These are phyloP conservation scores for Nannochloropsis gaditana DNA, from an alignment of 108 stramenopile genomes.

Conservation along the genomic window DNA sequence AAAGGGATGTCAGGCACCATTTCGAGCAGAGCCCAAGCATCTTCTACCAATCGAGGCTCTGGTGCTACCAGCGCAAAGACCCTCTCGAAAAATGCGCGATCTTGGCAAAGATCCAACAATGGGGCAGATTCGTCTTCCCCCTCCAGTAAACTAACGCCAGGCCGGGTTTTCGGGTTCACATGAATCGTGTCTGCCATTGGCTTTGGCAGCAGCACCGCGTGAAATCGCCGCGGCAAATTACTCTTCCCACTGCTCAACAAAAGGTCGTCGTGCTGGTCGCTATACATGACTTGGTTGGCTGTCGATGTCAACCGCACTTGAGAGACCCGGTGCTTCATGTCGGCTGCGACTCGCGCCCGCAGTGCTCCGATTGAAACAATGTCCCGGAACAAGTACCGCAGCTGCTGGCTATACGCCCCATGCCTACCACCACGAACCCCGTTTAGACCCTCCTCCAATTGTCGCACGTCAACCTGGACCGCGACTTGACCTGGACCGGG, in stretches of 20 bases:
- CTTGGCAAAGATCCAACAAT: not conserved
- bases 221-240: not conserved
- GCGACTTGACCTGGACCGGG: not conserved
- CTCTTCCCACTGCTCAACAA: not conserved
- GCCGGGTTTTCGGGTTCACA: not conserved
- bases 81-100: not conserved
- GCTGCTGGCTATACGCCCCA: not conserved
- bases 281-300: not conserved
- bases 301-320: not conserved
- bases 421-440: too few species aligned
- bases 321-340: not conserved
- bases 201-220: not conserved
- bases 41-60: not conserved
- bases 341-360: not conserved
- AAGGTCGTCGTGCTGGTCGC: not conserved
- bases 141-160: not conserved
- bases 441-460: not conserved
- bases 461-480: not conserved
- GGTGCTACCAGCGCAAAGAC: slow-evolving; percentile 11
- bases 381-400: not conserved
- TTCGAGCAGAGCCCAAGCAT: not conserved
- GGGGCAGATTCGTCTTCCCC: not conserved
- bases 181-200: not conserved
- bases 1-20: slow-evolving; percentile 2
- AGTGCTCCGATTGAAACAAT: not conserved